A percentile compares a stretch with the other conserved stretches of the same genome.
phyloP scores from a whole-genome alignment of 1,139 yeast species.

The Yamadazyma buinensis region DNA sequence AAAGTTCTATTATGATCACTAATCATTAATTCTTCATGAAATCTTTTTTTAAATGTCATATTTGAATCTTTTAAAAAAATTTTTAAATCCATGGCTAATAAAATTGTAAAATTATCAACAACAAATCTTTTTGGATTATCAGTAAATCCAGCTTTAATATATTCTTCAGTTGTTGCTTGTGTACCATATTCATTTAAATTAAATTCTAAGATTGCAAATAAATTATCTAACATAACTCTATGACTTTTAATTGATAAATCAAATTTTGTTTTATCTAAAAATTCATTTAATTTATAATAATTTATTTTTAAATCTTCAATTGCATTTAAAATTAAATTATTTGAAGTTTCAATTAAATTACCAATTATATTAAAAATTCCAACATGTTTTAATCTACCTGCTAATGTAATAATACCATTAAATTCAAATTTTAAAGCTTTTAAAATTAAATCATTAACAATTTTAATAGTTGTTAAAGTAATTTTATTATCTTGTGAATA shows the following conservation, averaged over 20 bases:
- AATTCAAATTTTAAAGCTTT: slow-evolving; percentile 40
- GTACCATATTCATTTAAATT: slow-evolving; percentile 45
- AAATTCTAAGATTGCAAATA: slow-evolving; percentile 38
- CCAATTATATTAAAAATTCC: slow-evolving; percentile 43
- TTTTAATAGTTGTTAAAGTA: slow-evolving; percentile 41
- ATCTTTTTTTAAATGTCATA: slow-evolving; percentile 53
- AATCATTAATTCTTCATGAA: slow-evolving; percentile 56
- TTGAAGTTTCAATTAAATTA: slow-evolving; percentile 38
- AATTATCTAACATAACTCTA: slow-evolving; percentile 39
- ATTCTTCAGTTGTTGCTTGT: slow-evolving; percentile 44
- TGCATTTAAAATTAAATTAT: slow-evolving; percentile 29
- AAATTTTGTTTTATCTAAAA: slow-evolving; percentile 32
- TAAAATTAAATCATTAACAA: slow-evolving; percentile 43
- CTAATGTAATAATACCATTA: slow-evolving; percentile 38
- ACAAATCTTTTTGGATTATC: slow-evolving; percentile 42
- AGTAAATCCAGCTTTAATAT: slow-evolving; percentile 45
- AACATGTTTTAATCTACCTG: slow-evolving; percentile 44
- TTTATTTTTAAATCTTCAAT: slow-evolving; percentile 31
- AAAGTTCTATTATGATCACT: slow-evolving; percentile 43
- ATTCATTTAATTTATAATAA: slow-evolving; percentile 37
- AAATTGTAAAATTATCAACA: slow-evolving; percentile 36
- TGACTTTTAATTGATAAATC: slow-evolving; percentile 41
- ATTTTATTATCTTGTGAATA: slow-evolving; percentile 44
- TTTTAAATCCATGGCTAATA: slow-evolving; percentile 48
- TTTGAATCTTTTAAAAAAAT: slow-evolving; percentile 53